Conservation (phyloP, 2,329 filamentous ascomycete species). For the Penicillium sp. region DNA sequence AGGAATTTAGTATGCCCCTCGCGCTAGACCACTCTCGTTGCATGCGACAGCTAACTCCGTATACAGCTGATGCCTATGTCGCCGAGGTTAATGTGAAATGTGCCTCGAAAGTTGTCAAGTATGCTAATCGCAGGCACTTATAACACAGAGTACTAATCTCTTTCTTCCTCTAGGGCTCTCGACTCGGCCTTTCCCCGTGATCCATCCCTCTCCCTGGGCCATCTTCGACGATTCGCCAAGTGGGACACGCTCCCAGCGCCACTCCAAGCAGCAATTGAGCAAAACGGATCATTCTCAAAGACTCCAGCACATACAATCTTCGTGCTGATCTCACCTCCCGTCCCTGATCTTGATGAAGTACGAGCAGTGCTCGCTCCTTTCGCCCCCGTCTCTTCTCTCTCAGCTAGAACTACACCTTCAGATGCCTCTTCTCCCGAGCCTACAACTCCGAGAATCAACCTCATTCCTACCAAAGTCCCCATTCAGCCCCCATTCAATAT, state of each 20-base stretch:
- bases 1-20: conserved; percentile 39
- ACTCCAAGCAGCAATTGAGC: conserved; percentile 23
- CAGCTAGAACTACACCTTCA: neutral
- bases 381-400: neutral
- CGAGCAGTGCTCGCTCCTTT: conserved; percentile 37
- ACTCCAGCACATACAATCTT: conserved; percentile 33
- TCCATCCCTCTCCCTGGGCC: conserved; percentile 29
- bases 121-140: conserved; percentile 9
- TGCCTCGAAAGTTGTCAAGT: conserved; percentile 44
- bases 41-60: conserved; percentile 10
- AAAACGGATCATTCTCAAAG: conserved; percentile 6
- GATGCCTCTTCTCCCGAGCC: conserved; percentile 6
- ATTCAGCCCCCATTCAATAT: conserved; percentile 38
- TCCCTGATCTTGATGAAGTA: conserved; percentile 34
- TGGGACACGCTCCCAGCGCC: conserved; percentile 31
- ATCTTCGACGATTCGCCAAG: conserved; percentile 42
- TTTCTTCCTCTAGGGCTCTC: conserved; percentile 29
- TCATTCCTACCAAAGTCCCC: conserved; percentile 37
- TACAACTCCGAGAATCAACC: conserved; percentile 15
- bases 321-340: conserved; percentile 39
- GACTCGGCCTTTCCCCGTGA: conserved; percentile 36
- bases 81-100: conserved; percentile 43
- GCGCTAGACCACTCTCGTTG: neutral
- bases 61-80: conserved; percentile 40
- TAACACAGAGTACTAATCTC: neutral